phyloP scores from a whole-genome alignment of 2,329 filamentous ascomycete species.

The Sporothrix phasma region DNA sequence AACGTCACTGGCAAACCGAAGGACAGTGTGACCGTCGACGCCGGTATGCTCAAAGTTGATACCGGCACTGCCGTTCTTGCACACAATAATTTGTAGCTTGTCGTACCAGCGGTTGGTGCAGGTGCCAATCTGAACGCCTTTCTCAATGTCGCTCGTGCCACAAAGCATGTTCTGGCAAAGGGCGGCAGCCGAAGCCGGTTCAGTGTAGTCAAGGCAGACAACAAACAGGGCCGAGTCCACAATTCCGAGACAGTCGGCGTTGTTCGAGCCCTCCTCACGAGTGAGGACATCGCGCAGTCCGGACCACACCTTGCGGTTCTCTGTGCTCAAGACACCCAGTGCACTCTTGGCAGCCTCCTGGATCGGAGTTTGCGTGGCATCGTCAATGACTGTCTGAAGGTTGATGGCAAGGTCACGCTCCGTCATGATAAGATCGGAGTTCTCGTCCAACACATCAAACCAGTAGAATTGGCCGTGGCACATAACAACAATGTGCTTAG shows the following conservation, averaged over 20 bases:
- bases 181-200: slow-evolving; percentile 67
- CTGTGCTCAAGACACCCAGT: slow-evolving; percentile 84
- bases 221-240: slow-evolving; percentile 91
- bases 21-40: slow-evolving; percentile 92
- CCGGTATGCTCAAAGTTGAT: slow-evolving; percentile 99
- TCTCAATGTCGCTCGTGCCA: slow-evolving; percentile 82
- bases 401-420: slow-evolving; percentile 90
- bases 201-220: slow-evolving; percentile 85
- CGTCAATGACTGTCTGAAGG: slow-evolving; percentile 81
- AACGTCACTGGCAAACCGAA: slow-evolving; percentile 90
- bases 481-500: slow-evolving; percentile 86
- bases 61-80: slow-evolving; percentile 94
- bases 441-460: slow-evolving; percentile 95
- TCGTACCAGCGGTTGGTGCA: slow-evolving; percentile 99
- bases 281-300: slow-evolving; percentile 80
- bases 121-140: slow-evolving; percentile 90
- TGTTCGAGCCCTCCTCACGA: slow-evolving; percentile 79
- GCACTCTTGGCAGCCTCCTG: slow-evolving; percentile 94
- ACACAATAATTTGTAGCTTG: slow-evolving; percentile 97
- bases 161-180: slow-evolving; percentile 99
- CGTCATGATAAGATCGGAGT: slow-evolving; percentile 92
- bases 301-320: slow-evolving; percentile 95
- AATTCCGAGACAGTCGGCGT: slow-evolving; percentile 89
- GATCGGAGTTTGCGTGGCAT: slow-evolving; percentile 80
- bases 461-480: slow-evolving; percentile 96